Evolutionary conservation across 768 basidiomycete genomes (phyloP).

Genomic region (Rhizopogon salebrosus): DNA sequence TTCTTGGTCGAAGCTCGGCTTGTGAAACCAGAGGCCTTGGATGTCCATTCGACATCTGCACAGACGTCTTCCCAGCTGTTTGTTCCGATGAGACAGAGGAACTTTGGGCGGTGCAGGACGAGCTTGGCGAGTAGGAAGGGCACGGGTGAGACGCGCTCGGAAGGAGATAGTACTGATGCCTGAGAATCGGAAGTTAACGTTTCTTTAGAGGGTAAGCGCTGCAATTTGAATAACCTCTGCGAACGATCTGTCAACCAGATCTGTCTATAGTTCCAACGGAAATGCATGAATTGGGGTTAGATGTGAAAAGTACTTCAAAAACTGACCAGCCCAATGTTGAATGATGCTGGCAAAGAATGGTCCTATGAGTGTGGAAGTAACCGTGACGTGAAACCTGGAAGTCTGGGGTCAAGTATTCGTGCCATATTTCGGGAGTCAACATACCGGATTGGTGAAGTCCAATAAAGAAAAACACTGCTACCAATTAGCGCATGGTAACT

Average conservation of each 20-base stretch:
- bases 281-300: not conserved
- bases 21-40: not conserved
- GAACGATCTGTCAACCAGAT: conserved; percentile 69
- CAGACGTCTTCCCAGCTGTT: conserved; percentile 51
- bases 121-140: conserved; percentile 60
- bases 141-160: conserved; percentile 51
- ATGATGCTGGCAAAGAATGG: conserved; percentile 48
- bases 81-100: conserved; percentile 79
- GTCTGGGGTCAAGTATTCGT: not conserved
- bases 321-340: conserved; percentile 63
- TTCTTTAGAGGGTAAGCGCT: not conserved
- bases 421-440: not conserved
- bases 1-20: conserved; percentile 5
- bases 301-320: not conserved
- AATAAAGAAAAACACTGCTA: too few relatives aligned
- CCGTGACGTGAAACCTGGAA: conserved; percentile 51
- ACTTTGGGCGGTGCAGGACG: conserved; percentile 44
- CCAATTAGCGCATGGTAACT: too few relatives aligned
- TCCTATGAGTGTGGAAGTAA: conserved; percentile 56
- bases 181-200: conserved; percentile 14
- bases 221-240: conserved; percentile 46
- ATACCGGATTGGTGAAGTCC: conserved; percentile 62
- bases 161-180: conserved; percentile 50
- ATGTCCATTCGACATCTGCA: conserved; percentile 20
- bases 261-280: conserved; percentile 44